Percentiles rank a stretch among this genome's conserved stretches.
phyloP scores from a whole-genome alignment of 129 eudicot species.

The Escallonia herrerae region DNA sequence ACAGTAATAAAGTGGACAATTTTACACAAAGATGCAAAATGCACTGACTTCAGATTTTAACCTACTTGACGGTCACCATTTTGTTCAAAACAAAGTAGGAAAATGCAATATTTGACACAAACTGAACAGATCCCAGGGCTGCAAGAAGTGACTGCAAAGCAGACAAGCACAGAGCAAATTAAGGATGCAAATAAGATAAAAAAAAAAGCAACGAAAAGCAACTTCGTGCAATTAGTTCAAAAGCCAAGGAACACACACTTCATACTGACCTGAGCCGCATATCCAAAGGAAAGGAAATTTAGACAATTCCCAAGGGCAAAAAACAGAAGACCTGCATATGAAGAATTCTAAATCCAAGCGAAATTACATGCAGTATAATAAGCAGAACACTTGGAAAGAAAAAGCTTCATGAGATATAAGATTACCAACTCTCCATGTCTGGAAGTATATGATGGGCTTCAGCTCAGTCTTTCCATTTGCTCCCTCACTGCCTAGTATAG shows the following conservation, averaged over 20 bases:
- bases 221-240: not conserved
- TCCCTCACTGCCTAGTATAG: conserved; percentile 46
- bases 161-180: conserved; percentile 7
- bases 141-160: conserved; percentile 93
- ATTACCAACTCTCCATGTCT: conserved; percentile 95
- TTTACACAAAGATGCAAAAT: not conserved
- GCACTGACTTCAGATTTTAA: conserved; percentile 10
- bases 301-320: conserved; percentile 92
- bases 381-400: not conserved
- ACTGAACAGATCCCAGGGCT: conserved; percentile 94
- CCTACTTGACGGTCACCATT: conserved; percentile 84
- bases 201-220: not conserved
- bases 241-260: not conserved
- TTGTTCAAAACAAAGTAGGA: conserved; percentile 79
- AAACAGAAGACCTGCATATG: conserved; percentile 62
- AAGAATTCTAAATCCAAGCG: not conserved
- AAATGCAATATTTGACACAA: conserved; percentile 92
- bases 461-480: conserved; percentile 49
- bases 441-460: conserved; percentile 86
- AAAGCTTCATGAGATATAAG: conserved; percentile 5
- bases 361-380: not conserved
- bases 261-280: conserved; percentile 93
- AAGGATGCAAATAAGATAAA: not conserved
- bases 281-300: conserved; percentile 91
- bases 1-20: not conserved